Conservation (phyloP, 2,329 filamentous ascomycete species). For the Pseudogymnoascus sp. region DNA sequence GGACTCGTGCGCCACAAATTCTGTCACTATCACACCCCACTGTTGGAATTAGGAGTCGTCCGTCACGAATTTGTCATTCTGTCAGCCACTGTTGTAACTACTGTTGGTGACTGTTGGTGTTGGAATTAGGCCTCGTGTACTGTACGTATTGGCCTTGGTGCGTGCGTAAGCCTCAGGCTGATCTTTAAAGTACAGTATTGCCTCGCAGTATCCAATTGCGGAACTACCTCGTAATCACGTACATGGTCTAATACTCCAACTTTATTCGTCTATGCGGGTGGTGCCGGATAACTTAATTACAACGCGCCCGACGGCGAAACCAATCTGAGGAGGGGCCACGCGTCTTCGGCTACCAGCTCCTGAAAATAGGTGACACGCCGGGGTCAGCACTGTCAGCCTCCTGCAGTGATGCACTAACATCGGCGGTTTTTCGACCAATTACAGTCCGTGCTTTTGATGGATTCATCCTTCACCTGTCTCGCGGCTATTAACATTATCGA, state of each 20-base stretch:
- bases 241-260: not conserved
- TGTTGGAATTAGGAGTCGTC: not conserved
- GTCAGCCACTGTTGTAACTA: not conserved
- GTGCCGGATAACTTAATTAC: not conserved
- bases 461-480: too few relatives aligned
- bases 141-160: not conserved
- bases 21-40: not conserved
- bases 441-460: conserved; percentile 1
- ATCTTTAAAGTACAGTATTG: not conserved
- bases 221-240: not conserved
- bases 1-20: not conserved
- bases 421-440: conserved; percentile 11
- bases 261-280: not conserved
- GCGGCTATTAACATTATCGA: too few relatives aligned
- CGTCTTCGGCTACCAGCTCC: not conserved
- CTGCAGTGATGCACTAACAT: not conserved
- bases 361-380: not conserved
- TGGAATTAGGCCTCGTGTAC: not conserved
- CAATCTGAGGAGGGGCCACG: not conserved
- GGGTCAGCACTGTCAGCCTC: not conserved
- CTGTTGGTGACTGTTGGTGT: not conserved
- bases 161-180: not conserved
- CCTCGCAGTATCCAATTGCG: not conserved
- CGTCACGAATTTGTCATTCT: not conserved
- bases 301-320: not conserved